phyloP scores from a whole-genome alignment of 495 filamentous ascomycete species.

The Clohesyomyces aquaticus region DNA sequence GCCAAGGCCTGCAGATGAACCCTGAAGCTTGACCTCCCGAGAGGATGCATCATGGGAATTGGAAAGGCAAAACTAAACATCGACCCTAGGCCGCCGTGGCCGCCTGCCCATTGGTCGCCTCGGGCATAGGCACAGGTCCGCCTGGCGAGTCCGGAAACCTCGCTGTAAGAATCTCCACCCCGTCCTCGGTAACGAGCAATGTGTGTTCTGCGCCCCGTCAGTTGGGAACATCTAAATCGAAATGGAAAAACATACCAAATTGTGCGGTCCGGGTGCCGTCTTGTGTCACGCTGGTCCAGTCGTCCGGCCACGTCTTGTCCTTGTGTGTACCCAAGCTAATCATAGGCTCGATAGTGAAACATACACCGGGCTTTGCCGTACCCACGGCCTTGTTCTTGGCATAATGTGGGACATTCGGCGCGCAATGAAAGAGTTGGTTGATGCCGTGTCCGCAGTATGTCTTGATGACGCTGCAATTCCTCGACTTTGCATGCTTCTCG shows the following conservation, averaged over 20 bases:
- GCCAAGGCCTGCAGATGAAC: not conserved
- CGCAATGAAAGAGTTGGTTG: slow-evolving; percentile 50
- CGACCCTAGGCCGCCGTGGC: slow-evolving; percentile 16
- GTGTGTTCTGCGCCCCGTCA: slow-evolving; percentile 74
- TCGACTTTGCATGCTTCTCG: slow-evolving; percentile 49
- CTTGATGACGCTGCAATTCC: slow-evolving; percentile 47
- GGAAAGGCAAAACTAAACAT: too few species aligned
- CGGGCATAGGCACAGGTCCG: slow-evolving; percentile 74
- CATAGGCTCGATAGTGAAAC: slow-evolving; percentile 54
- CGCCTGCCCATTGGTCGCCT: slow-evolving; percentile 31
- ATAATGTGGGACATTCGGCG: slow-evolving; percentile 53
- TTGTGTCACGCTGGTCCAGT: slow-evolving; percentile 52
- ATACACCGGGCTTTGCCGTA: slow-evolving; percentile 50
- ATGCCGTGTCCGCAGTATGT: slow-evolving; percentile 53
- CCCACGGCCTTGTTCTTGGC: slow-evolving; percentile 54
- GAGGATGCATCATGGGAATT: too few species aligned
- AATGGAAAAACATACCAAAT: slow-evolving; percentile 46
- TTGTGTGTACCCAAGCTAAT: slow-evolving; percentile 48
- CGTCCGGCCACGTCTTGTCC: slow-evolving; percentile 54
- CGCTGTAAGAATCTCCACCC: slow-evolving; percentile 91
- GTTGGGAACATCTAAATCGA: not conserved
- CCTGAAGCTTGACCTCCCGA: not conserved
- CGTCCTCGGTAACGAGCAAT: slow-evolving; percentile 87
- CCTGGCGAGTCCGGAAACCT: slow-evolving; percentile 80
- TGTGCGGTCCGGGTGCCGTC: slow-evolving; percentile 50